Base-by-base conservation (phyloP, 129 eudicot species). In the Erigeron canadensis region DNA sequence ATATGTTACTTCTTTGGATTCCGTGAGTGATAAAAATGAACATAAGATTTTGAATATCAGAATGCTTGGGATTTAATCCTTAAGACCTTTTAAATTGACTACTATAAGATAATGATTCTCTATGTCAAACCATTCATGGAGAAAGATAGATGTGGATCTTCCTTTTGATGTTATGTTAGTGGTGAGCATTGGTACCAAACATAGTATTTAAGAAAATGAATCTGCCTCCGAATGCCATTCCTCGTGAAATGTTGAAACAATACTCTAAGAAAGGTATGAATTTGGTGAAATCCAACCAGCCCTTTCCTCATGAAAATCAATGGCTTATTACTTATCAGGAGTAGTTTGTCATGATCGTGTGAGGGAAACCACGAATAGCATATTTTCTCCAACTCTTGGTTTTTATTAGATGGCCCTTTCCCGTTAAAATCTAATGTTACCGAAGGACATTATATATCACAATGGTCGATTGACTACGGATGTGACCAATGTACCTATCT, bases 41-140 rank as follows among this genome's bases (percentile, higher is more conserved):
- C 65, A 59, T 12, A 59, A 22, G 65, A 34, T 59, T 59, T 59
- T 59, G 41, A 59, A 59, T 40, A 59, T 59, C 17, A 23, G 65
- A 40, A 59, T 59, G 65, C 65, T 59, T 59, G 65, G 10, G 23
- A 59, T 28, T 59, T 4, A 58, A 12, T 21, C 61, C 5, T 1
- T 55, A n/a, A 55, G 17, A 21, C 61, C 61, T 18, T 55, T 58
- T 58, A 23, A 23, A 58, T n/a, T 41, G 6, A 58, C 40, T 23
- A 28, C 13, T 4, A 8, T 59, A 11, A 59, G 18, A 11, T 59
- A 8, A 23, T 22, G 65, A 22, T 59, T 22, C n/a, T 28, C 12
- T 28, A 11, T 59, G 41, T 59, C 65, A n/a, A 59, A n/a, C 5
- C 23, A 8, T 22, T 22, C 65, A 2, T 59, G 41, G 43, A 28